Conservation (phyloP, 768 basidiomycete species). For the Cytidiella melzeri region DNA sequence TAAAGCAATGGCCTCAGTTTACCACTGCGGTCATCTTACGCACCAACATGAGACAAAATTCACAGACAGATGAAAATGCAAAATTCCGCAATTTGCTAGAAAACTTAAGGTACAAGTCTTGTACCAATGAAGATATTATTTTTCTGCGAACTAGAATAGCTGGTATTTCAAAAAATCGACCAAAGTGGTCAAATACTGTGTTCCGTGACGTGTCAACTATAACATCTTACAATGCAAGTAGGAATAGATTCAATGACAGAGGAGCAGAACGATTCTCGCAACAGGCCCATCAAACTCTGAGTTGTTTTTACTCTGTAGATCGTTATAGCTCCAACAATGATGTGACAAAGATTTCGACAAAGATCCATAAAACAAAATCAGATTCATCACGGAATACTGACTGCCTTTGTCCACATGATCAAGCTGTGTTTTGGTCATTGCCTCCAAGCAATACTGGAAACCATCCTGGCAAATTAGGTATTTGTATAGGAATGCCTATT, state of each 20-base stretch:
- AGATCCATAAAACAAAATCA: no score
- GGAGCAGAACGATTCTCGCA: conserved; percentile 27
- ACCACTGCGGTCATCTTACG: conserved; percentile 30
- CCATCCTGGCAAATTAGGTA: no score
- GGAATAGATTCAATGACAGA: conserved; percentile 31
- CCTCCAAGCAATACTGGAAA: no score
- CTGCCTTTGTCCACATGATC: no score
- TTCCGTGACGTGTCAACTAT: conserved; percentile 34
- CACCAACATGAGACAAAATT: conserved; percentile 32
- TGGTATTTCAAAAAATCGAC: conserved; percentile 4
- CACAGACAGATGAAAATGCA: conserved; percentile 18
- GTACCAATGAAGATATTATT: conserved; percentile 30
- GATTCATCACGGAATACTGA: no score
- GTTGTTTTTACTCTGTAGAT: conserved; percentile 21
- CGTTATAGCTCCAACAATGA: no score
- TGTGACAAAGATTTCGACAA: no score
- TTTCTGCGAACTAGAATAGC: conserved; percentile 27
- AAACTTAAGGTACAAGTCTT: conserved; percentile 36
- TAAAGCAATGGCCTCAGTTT: conserved; percentile 31
- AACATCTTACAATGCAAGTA: conserved; percentile 23
- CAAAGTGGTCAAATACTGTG: conserved; percentile 8
- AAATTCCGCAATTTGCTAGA: conserved; percentile 25
- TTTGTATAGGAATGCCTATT: no score
- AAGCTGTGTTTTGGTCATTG: no score
- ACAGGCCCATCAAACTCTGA: conserved; percentile 20